Percentiles rank a stretch among this genome's conserved stretches.
phyloP scores from a whole-genome alignment of 176 grass and related monocot genomes.

The Metroxylon sagu region DNA sequence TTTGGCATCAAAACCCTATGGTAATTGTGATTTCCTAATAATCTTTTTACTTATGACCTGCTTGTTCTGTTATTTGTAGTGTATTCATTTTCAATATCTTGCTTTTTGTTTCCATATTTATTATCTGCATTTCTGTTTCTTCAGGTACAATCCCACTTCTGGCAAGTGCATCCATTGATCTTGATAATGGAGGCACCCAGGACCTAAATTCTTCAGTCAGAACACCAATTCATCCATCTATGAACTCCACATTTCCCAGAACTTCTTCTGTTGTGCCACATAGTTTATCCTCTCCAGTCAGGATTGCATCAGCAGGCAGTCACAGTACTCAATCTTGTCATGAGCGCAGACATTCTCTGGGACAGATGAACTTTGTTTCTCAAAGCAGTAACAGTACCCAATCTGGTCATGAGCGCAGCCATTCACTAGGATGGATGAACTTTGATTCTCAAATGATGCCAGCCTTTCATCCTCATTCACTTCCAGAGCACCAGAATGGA shows the following conservation, averaged over 20 bases:
- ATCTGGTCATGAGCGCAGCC: constrained; percentile 29
- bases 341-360: neutral
- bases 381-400: too few relatives aligned
- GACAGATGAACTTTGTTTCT: too few relatives aligned
- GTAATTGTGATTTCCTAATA: constrained; percentile 20
- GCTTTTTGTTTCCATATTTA: too few relatives aligned
- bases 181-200: constrained; percentile 58
- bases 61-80: too few relatives aligned
- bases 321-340: constrained; percentile 28
- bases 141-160: constrained; percentile 14
- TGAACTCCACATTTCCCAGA: constrained; percentile 42
- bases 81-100: too few relatives aligned
- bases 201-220: constrained; percentile 38
- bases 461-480: constrained; percentile 62
- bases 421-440: constrained; percentile 58
- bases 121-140: neutral
- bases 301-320: constrained; percentile 35
- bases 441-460: constrained; percentile 47
- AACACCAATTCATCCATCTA: constrained; percentile 42
- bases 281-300: constrained; percentile 56
- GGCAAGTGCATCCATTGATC: constrained; percentile 19
- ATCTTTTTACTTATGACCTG: too few relatives aligned
- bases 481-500: constrained; percentile 63
- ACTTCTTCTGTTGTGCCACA: constrained; percentile 60
- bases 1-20: constrained; percentile 40